phyloP scores from a whole-genome alignment of 169 alveolate species.

The Eimeria sp. region DNA sequence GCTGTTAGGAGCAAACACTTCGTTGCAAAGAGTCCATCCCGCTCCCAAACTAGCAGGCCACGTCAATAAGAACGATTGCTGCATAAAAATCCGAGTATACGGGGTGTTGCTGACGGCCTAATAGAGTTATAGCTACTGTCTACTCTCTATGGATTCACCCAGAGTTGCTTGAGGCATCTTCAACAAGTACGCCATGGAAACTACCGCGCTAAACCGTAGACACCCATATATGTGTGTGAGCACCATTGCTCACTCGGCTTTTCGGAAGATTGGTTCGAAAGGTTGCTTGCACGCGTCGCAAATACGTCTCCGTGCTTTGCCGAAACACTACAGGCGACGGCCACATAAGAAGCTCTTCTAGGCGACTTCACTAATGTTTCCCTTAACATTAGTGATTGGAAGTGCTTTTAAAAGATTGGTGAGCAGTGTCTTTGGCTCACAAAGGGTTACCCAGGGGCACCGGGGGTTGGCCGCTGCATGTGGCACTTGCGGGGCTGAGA shows the following conservation, averaged over 20 bases:
- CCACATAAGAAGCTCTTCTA: neutral
- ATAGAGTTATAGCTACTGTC: neutral
- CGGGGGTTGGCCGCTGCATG: slow-evolving; percentile 47
- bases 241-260: neutral
- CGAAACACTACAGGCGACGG: neutral
- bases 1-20: neutral
- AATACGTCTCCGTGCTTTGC: neutral
- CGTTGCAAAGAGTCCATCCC: neutral
- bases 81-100: neutral
- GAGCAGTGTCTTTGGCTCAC: neutral
- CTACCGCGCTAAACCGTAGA: neutral
- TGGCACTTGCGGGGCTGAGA: slow-evolving; percentile 76
- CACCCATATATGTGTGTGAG: neutral
- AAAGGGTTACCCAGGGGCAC: slow-evolving; percentile 1
- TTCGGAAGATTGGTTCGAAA: neutral
- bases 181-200: neutral
- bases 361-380: neutral
- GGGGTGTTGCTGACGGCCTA: neutral
- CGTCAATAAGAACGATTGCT: neutral
- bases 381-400: neutral
- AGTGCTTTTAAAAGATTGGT: neutral
- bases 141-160: neutral
- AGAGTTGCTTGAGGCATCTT: neutral
- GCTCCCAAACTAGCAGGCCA: neutral
- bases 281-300: slow-evolving; percentile 1